A percentile compares a stretch with the other conserved stretches of the same genome.
Evolutionary conservation across 2,329 filamentous ascomycete genomes (phyloP).

Genomic region (Diplodia seriata): DNA sequence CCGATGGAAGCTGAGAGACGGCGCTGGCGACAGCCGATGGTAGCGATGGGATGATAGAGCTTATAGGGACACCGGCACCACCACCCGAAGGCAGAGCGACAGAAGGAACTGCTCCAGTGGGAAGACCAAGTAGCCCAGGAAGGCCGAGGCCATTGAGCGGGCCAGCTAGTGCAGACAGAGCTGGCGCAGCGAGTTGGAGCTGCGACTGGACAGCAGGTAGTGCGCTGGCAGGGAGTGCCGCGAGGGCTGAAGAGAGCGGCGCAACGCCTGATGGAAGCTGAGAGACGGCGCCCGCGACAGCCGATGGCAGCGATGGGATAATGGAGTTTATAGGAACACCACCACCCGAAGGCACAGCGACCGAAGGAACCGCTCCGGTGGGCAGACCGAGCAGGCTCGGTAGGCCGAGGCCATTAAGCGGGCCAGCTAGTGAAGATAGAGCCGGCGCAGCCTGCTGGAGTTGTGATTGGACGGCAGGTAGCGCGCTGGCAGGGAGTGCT

Average conservation of each 20-base stretch:
- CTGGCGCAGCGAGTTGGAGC: neutral
- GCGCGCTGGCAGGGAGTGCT: neutral
- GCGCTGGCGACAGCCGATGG: neutral
- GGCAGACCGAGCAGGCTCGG: neutral
- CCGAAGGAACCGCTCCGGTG: neutral
- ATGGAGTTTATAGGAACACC: neutral
- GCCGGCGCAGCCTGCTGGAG: neutral
- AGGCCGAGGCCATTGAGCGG: neutral
- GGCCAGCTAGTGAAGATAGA: neutral
- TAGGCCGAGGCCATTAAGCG: neutral
- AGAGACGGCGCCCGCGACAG: neutral
- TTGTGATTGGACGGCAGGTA: neutral
- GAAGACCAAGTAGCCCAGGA: neutral
- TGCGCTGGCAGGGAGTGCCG: neutral
- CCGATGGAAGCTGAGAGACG: neutral
- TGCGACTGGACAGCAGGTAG: neutral
- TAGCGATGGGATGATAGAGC: neutral
- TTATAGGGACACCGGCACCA: neutral
- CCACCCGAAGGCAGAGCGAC: neutral
- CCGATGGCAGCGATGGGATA: neutral
- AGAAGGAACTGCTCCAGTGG: neutral
- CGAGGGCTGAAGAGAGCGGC: neutral
- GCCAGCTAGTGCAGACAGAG: neutral
- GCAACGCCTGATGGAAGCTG: neutral
- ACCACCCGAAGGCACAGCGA: neutral